These are phyloP conservation scores for Micractinium sp. DNA, from an alignment of 139 green algal species.

Conservation along the genomic window DNA sequence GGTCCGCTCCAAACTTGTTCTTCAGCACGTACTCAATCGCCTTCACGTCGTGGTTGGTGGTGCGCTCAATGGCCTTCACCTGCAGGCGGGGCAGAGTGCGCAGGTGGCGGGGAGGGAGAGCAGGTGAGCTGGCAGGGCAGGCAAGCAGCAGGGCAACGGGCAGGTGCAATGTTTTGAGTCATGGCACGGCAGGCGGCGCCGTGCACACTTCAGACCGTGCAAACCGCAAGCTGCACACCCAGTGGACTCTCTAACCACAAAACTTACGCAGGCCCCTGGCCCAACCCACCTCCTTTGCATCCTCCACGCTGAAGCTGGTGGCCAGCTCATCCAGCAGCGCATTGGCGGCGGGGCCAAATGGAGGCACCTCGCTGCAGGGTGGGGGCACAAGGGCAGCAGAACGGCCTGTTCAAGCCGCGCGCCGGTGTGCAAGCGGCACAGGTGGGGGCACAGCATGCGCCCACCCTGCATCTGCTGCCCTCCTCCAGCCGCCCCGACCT, in stretches of 20 bases:
- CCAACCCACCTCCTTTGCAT: slow-evolving; percentile 68
- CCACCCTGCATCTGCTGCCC: too few species aligned
- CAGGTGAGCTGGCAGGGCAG: too few species aligned
- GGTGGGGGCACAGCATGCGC: too few species aligned
- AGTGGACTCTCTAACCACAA: background rate
- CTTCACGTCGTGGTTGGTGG: slow-evolving; percentile 99
- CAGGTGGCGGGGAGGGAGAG: too few species aligned
- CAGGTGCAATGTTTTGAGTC: too few species aligned
- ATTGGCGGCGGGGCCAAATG: slow-evolving; percentile 79
- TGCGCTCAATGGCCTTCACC: slow-evolving; percentile 90
- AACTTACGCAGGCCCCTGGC: background rate
- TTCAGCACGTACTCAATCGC: slow-evolving; percentile 99
- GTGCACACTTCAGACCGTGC: too few species aligned
- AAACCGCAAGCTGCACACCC: too few species aligned
- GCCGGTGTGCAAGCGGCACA: too few species aligned
- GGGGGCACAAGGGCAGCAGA: background rate
- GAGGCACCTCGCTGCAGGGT: slow-evolving; percentile 76
- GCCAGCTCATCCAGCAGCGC: slow-evolving; percentile 83
- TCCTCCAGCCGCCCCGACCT: too few species aligned
- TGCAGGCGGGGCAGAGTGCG: background rate
- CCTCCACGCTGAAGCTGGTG: slow-evolving; percentile 70
- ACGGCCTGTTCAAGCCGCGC: background rate
- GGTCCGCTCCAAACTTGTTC: slow-evolving; percentile 63
- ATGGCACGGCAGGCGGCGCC: too few species aligned
- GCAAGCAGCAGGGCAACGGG: too few species aligned